Evolutionary conservation across 257 asterid species (phyloP).

Genomic region (Echium plantagineum): DNA sequence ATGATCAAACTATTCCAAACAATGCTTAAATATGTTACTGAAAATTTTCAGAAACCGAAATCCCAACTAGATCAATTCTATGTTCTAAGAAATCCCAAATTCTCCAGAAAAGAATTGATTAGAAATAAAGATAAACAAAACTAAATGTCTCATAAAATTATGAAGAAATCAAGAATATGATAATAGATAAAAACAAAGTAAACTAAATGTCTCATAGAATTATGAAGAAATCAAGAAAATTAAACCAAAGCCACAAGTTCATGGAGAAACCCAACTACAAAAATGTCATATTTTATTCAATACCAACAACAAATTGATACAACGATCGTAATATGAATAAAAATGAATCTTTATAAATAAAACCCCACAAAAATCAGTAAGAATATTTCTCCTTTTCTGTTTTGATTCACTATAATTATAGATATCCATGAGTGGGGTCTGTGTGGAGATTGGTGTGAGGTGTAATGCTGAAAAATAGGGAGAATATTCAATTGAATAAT

Average conservation of each 20-base stretch:
- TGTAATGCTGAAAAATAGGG: constrained; percentile 13
- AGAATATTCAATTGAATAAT: not conserved
- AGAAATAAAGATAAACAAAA: no score
- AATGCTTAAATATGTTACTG: no score
- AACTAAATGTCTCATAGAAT: no score
- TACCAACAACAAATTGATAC: no score
- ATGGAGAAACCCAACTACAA: constrained; percentile 3
- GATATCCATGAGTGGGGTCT: constrained; percentile 1
- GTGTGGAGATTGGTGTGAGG: constrained; percentile 18
- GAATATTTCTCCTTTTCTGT: constrained; percentile 10
- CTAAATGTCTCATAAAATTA: no score
- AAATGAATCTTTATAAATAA: constrained; percentile 2
- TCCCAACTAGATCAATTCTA: no score
- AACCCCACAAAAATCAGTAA: constrained; percentile 27
- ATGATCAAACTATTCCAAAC: not conserved
- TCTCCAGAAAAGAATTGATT: no score
- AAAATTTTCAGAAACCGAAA: no score
- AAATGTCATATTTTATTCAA: constrained; percentile 3
- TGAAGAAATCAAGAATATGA: no score
- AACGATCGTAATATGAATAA: not conserved
- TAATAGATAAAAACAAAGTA: no score
- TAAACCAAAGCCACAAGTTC: constrained; percentile 17
- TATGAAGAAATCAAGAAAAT: not conserved
- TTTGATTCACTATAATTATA: constrained; percentile 2
- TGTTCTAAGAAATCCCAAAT: no score